Evolutionary conservation across 257 asterid genomes (phyloP).

Genomic region (Datura wrightii): DNA sequence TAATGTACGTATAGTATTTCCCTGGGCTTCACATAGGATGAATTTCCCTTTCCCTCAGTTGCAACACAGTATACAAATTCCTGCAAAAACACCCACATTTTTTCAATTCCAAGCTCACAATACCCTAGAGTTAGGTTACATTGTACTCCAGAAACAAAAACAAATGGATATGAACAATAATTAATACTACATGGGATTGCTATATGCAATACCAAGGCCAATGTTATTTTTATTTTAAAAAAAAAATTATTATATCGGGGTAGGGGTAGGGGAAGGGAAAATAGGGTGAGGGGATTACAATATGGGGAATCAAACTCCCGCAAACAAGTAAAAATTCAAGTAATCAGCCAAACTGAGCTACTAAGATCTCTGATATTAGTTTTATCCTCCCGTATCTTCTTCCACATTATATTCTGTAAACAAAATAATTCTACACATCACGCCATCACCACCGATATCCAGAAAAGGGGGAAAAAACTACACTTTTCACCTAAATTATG

Average conservation of each 20-base stretch:
- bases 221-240: background rate
- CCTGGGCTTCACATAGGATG: conserved; percentile 23
- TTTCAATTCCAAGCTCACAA: background rate
- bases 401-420: background rate
- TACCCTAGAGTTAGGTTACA: background rate
- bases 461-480: background rate
- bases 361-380: background rate
- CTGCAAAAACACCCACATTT: conserved; percentile 19
- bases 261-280: too few relatives aligned
- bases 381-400: background rate
- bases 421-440: background rate
- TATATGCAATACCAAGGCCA: background rate
- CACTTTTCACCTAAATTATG: background rate
- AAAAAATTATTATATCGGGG: too few relatives aligned
- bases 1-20: background rate
- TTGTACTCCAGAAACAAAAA: background rate
- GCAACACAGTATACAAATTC: background rate
- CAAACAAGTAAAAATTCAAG: too few relatives aligned
- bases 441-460: background rate
- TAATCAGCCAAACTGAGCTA: too few relatives aligned
- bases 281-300: too few relatives aligned
- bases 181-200: background rate
- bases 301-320: too few relatives aligned
- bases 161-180: background rate
- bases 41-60: conserved; percentile 22